phyloP scores from a whole-genome alignment of 83 land plant species.

The Diphasiastrum complanatum region DNA sequence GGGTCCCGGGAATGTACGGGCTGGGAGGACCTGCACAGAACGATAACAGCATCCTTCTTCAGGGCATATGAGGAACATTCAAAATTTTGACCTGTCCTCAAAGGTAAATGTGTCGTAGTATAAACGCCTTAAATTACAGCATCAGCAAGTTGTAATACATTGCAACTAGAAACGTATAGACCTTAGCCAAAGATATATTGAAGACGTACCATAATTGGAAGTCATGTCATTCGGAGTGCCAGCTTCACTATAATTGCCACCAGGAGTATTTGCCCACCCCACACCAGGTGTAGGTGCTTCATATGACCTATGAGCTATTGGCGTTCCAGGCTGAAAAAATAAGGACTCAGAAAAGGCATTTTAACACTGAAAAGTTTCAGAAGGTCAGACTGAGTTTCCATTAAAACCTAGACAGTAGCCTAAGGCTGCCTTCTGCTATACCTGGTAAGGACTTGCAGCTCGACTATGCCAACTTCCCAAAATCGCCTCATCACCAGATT shows the following conservation, averaged over 20 bases:
- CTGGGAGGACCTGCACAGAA: constrained; percentile 68
- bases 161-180: neutral
- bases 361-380: too few relatives aligned
- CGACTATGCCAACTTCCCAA: too few relatives aligned
- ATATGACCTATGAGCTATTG: constrained; percentile 61
- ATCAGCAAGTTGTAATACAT: neutral
- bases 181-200: neutral
- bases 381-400: too few relatives aligned
- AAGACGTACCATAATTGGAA: constrained; percentile 57
- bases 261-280: constrained; percentile 69
- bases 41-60: neutral
- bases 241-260: constrained; percentile 73
- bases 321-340: constrained; percentile 71
- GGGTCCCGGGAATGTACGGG: constrained; percentile 87
- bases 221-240: constrained; percentile 71
- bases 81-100: neutral
- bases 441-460: too few relatives aligned
- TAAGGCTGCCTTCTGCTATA: too few relatives aligned
- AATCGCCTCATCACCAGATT: too few relatives aligned
- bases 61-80: neutral
- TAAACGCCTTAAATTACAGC: neutral
- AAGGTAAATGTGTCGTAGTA: neutral
- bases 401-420: too few relatives aligned
- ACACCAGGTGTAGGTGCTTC: constrained; percentile 96
- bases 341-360: constrained; percentile 1